A percentile compares a stretch with the other conserved stretches of the same genome.
phyloP scores from a whole-genome alignment of 2,329 filamentous ascomycete species.

The Trichoderma sp. region DNA sequence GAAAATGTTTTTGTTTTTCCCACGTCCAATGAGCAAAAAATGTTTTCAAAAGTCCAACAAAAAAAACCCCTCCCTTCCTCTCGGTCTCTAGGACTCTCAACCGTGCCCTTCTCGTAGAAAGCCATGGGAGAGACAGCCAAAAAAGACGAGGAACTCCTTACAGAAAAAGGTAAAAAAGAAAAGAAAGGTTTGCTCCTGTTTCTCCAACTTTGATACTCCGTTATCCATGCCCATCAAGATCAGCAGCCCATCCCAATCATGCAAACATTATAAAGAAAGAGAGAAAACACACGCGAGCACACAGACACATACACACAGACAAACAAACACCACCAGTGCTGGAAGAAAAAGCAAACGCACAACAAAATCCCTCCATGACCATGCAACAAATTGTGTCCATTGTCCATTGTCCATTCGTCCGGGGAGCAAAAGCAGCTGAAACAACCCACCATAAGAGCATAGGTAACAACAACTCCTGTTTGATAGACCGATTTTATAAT shows the following conservation, averaged over 20 bases:
- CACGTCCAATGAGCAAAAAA: neutral
- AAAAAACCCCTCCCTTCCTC: neutral
- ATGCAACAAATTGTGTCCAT: neutral
- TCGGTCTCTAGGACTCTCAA: neutral
- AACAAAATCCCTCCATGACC: neutral
- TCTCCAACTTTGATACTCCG: slow-evolving; percentile 14
- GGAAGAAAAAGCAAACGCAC: neutral
- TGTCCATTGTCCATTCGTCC: neutral
- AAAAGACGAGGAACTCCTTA: neutral
- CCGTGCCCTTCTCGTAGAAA: neutral
- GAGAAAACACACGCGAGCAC: neutral
- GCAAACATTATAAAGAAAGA: neutral
- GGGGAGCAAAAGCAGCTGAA: neutral
- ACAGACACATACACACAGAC: no score
- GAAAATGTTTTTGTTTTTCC: neutral
- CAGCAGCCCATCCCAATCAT: slow-evolving; percentile 12
- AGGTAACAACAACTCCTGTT: neutral
- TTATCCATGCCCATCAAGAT: slow-evolving; percentile 4
- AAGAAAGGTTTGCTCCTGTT: neutral
- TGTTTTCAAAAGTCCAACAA: neutral
- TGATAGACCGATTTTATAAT: neutral
- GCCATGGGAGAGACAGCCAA: no score
- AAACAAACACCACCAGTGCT: neutral
- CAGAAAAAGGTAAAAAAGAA: neutral
- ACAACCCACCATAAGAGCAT: neutral